Evolutionary conservation across 1,284 basidiomycete genomes (phyloP), one percentile per base, ranked within the genome.

Genomic region (Sphagnurus paluster): DNA sequence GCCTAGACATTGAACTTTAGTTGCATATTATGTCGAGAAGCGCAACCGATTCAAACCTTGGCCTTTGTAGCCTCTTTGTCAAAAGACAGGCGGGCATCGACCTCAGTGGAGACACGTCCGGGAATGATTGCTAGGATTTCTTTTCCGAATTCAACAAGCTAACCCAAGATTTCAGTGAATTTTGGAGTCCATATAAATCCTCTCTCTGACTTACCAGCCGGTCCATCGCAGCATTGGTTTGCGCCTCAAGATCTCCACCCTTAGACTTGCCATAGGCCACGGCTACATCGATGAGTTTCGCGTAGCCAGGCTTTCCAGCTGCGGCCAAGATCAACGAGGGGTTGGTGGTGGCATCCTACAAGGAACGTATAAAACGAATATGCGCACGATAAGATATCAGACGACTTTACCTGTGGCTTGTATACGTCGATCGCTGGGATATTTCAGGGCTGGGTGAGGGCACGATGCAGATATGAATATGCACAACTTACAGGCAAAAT

Each of bases 41-140:
- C 47, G 36, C 49, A n/a, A n/a, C n/a, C n/a, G n/a, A n/a, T n/a
- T n/a, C 55, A 47, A 53, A 78, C 84, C 84, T 96, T 97, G 55
- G 79, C 80, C 70, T 93, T 95, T 59, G 93, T 96, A 29, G 66
- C 90, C 68, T 89, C 84, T 74, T 92, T 97, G 77, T 98, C 90
- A 72, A 96, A 98, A 54, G 96, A 98, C 55, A 98, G 84, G 57
- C 89, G 85, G 49, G 97, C 96, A 69, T 99, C 96, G 58, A 99
- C 95, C 73, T 99, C 96, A 56, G 96, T 99, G 42, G 96, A 99
- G 57, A 99, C 96, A 70, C 96, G 91, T 55, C 96, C 97, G 51
- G 97, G 96, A 64, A 99, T 93, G 70, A 99, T 93, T 59, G 80
- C 77, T 49, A 99, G 80, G 66, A 99, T 98, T 75, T 91, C 93